A percentile compares a stretch with the other conserved stretches of the same genome.
These are phyloP conservation scores for Candida tammaniensis DNA, from an alignment of 805 yeast genomes.

Conservation along the genomic window DNA sequence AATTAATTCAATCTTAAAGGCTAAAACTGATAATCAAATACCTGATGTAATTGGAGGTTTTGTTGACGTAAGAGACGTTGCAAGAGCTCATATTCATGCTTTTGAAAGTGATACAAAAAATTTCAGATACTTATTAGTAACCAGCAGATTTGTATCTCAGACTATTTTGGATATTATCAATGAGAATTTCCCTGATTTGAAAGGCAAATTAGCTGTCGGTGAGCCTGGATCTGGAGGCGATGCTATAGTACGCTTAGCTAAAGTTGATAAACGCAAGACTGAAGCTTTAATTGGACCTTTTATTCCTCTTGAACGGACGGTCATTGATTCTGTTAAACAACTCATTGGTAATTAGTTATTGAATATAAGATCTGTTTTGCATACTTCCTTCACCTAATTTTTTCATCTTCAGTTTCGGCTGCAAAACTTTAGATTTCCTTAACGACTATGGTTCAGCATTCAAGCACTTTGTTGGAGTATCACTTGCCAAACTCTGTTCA, in stretches of 20 bases:
- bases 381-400: too few relatives aligned
- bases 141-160: slow-evolving; percentile 19
- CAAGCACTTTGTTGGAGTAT: too few relatives aligned
- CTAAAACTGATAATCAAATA: slow-evolving; percentile 7
- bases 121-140: slow-evolving; percentile 23
- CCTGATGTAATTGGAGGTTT: slow-evolving; percentile 14
- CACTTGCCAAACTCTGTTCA: too few relatives aligned
- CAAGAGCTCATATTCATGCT: slow-evolving; percentile 39
- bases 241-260: slow-evolving; percentile 11
- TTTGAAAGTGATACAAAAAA: slow-evolving; percentile 22
- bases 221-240: slow-evolving; percentile 31
- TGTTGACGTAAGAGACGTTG: slow-evolving; percentile 46
- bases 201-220: slow-evolving; percentile 44
- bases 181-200: slow-evolving; percentile 39
- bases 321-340: slow-evolving; percentile 46
- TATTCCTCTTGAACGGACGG: slow-evolving; percentile 33
- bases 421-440: too few relatives aligned
- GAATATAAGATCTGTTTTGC: too few relatives aligned
- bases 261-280: slow-evolving; percentile 35
- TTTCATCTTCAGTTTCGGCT: too few relatives aligned
- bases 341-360: too few relatives aligned
- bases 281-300: slow-evolving; percentile 34
- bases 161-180: slow-evolving; percentile 28
- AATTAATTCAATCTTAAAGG: slow-evolving; percentile 22
- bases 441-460: too few relatives aligned